A percentile compares a stretch with the other conserved stretches of the same genome.
Evolutionary conservation across 805 yeast species (phyloP).

Genomic region (Yueomyces sinensis): DNA sequence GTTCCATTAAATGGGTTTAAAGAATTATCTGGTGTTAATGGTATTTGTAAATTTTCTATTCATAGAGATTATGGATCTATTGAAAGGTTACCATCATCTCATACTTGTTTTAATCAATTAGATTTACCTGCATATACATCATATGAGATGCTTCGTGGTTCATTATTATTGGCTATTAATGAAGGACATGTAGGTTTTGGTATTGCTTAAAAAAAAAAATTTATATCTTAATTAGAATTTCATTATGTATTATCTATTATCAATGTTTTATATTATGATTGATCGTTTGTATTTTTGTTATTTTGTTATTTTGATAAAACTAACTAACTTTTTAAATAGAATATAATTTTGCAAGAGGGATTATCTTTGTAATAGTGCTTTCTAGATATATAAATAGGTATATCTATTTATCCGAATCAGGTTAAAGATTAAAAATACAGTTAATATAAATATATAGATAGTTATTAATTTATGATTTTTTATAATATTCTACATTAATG

Average conservation of each 20-base stretch:
- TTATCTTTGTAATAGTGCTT: no score
- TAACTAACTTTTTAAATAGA: no score
- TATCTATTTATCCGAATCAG: no score
- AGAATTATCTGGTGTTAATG: conserved; percentile 78
- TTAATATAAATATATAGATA: no score
- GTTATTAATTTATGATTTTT: no score
- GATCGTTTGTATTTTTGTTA: not conserved
- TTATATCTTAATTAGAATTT: not conserved
- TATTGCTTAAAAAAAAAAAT: conserved; percentile 12
- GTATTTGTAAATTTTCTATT: conserved; percentile 73
- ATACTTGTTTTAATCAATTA: conserved; percentile 92
- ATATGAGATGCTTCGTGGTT: conserved; percentile 73
- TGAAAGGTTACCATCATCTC: conserved; percentile 87
- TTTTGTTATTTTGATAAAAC: not conserved
- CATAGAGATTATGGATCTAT: conserved; percentile 79
- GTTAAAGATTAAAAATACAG: no score
- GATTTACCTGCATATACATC: conserved; percentile 88
- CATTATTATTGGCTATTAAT: conserved; percentile 70
- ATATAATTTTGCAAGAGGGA: no score
- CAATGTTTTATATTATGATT: not conserved
- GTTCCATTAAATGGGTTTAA: conserved; percentile 92
- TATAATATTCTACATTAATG: no score
- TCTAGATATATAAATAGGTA: no score
- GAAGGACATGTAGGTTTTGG: conserved; percentile 98
- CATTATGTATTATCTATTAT: not conserved